Percentiles rank a stretch among this genome's conserved stretches.
phyloP scores from a whole-genome alignment of 179 eudicot species.

The Silene coronaria region DNA sequence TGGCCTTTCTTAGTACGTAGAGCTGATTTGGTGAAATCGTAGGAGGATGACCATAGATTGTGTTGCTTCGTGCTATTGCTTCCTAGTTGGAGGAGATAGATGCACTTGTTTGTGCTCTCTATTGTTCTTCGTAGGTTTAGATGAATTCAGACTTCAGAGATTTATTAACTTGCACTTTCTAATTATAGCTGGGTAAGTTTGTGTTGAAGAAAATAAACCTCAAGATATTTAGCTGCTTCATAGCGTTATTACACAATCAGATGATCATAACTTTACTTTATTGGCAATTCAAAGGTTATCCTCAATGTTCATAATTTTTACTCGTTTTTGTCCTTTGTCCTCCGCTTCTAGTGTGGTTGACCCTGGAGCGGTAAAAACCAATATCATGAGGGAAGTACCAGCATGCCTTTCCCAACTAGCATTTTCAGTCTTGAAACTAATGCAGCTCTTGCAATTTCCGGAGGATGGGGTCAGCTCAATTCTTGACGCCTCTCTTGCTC shows the following conservation, averaged over 20 bases:
- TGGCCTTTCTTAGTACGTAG: background rate
- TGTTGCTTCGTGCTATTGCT: background rate
- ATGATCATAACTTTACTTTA: too few species aligned
- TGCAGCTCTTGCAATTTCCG: constrained; percentile 66
- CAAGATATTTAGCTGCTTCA: too few species aligned
- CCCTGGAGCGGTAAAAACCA: constrained; percentile 82
- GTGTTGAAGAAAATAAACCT: too few species aligned
- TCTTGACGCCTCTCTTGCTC: constrained; percentile 80
- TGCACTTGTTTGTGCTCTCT: constrained; percentile 7
- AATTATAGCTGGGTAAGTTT: too few species aligned
- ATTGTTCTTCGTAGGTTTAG: background rate
- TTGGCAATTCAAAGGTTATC: background rate
- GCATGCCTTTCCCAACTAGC: constrained; percentile 43
- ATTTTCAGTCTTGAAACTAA: constrained; percentile 37
- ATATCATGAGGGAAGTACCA: constrained; percentile 81
- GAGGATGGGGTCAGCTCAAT: constrained; percentile 53
- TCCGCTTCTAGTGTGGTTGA: constrained; percentile 59
- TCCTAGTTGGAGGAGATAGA: constrained; percentile 1
- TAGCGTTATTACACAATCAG: too few species aligned
- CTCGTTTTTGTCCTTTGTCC: constrained; percentile 10
- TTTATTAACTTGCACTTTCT: too few species aligned
- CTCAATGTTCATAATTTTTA: background rate
- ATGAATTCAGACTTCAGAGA: background rate
- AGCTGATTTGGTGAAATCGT: background rate
- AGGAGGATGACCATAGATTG: background rate